These are phyloP conservation scores for Acacia acuminata DNA, from an alignment of 306 rosid species.

Conservation along the genomic window DNA sequence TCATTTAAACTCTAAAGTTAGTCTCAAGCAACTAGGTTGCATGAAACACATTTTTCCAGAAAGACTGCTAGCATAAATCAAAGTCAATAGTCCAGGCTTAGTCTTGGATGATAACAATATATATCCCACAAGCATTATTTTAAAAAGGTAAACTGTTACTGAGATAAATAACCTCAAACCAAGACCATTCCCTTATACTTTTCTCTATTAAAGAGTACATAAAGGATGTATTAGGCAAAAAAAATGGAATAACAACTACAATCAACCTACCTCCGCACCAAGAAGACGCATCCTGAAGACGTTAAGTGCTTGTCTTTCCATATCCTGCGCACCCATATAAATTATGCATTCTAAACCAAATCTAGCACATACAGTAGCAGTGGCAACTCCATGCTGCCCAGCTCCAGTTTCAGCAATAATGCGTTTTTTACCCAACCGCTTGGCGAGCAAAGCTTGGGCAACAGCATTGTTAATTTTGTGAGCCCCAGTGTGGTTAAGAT, in stretches of 20 bases:
- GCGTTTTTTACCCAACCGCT: constrained; percentile 79
- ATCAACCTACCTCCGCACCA: constrained; percentile 86
- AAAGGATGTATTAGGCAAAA: constrained; percentile 12
- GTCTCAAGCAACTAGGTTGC: constrained; percentile 1
- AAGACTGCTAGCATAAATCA: constrained; percentile 4
- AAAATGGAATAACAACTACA: constrained; percentile 18
- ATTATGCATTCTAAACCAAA: constrained; percentile 85
- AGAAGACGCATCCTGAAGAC: constrained; percentile 97
- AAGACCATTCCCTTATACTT: background rate
- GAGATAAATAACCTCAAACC: constrained; percentile 3
- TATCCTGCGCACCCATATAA: constrained; percentile 98
- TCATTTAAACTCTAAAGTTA: constrained; percentile 8
- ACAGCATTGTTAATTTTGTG: constrained; percentile 96
- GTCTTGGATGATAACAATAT: background rate
- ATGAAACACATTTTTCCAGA: constrained; percentile 9
- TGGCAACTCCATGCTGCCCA: constrained; percentile 98
- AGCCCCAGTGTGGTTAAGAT: constrained; percentile 98
- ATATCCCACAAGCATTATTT: constrained; percentile 4
- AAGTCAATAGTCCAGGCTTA: background rate
- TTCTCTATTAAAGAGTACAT: background rate
- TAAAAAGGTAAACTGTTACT: background rate
- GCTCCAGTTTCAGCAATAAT: constrained; percentile 98
- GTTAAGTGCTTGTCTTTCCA: constrained; percentile 96
- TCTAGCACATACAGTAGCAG: constrained; percentile 96
- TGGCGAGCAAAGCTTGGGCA: constrained; percentile 94